Evolutionary conservation across 345 rosid genomes (phyloP), one percentile per base, ranked within the genome.

Genomic region (Reutealis trisperma): DNA sequence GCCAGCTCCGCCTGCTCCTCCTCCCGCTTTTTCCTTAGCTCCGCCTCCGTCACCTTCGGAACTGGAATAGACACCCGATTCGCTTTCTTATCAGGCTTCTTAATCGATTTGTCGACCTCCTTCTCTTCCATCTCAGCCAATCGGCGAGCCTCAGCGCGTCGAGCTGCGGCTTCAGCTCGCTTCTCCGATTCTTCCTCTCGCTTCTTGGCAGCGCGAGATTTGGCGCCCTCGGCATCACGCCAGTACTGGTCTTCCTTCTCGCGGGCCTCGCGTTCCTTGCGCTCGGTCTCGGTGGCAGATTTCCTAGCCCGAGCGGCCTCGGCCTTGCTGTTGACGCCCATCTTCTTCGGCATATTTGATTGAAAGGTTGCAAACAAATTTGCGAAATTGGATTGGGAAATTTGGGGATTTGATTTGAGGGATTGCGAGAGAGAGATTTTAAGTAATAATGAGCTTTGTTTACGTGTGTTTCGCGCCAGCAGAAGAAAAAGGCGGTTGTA

Each of bases 281-380:
- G 89, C 71, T 92, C 95, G 61, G 91, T 1, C 83, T 96, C 98
- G 8, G 87, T 67, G 10, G 96, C 95, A 81, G 72, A 90, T 85
- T 85, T 90, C 22, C 99, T 89, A 16, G 86, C 91, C 70, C 89
- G 84, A 30, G 99, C 96, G 49, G 75, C 98, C 92, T 96, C 99
- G 51, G 99, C 94, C 80, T 92, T 96, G 89, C 89, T 93, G 85
- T 91, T 93, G 61, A 93, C 87, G 24, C 98, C 98, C 96, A 92
- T 89, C 90, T 93, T 96, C 90, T 96, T 93, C 88, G 98, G 98
- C 98, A 94, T 94, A 78, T 79, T 85, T 30, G 52, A 60, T 8
- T 45, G 24, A 19, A 13, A 16, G 15, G 27, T 8, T 9, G 34
- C 27, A 63, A n/a, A 30, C 21, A 25, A 37, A n/a, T 16, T 16